phyloP scores from a whole-genome alignment of 2,329 filamentous ascomycete species.

The Penicillium sp. region DNA sequence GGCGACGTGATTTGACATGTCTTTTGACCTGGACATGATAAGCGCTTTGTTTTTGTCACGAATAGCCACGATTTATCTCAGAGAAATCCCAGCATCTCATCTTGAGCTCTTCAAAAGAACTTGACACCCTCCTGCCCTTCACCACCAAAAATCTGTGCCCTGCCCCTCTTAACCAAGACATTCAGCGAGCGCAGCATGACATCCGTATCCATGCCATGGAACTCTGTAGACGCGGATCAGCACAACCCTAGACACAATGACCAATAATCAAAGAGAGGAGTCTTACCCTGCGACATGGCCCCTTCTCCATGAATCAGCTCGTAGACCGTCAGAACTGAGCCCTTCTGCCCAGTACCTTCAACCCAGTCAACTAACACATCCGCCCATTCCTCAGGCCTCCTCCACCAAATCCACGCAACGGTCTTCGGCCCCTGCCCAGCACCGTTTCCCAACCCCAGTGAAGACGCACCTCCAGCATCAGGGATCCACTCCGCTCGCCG shows the following conservation, averaged over 20 bases:
- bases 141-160: constrained; percentile 87
- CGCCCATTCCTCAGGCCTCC: constrained; percentile 87
- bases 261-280: background rate
- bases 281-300: constrained; percentile 64
- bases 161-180: constrained; percentile 82
- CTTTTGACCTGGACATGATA: constrained; percentile 3
- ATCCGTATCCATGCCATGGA: constrained; percentile 83
- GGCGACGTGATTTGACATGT: constrained; percentile 2
- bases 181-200: constrained; percentile 75
- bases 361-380: constrained; percentile 71
- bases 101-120: constrained; percentile 68
- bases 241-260: background rate
- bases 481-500: constrained; percentile 59
- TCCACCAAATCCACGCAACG: constrained; percentile 77
- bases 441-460: background rate
- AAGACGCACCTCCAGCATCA: constrained; percentile 12
- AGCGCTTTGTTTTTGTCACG: constrained; percentile 17
- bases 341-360: constrained; percentile 84
- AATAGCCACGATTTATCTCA: constrained; percentile 23
- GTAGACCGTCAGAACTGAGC: constrained; percentile 85
- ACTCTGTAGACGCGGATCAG: constrained; percentile 54
- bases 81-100: constrained; percentile 5
- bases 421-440: constrained; percentile 42
- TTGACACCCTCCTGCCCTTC: constrained; percentile 91
- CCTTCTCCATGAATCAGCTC: constrained; percentile 87